phyloP scores from a whole-genome alignment of 495 filamentous ascomycete species.

The Oidiodendron maius region DNA sequence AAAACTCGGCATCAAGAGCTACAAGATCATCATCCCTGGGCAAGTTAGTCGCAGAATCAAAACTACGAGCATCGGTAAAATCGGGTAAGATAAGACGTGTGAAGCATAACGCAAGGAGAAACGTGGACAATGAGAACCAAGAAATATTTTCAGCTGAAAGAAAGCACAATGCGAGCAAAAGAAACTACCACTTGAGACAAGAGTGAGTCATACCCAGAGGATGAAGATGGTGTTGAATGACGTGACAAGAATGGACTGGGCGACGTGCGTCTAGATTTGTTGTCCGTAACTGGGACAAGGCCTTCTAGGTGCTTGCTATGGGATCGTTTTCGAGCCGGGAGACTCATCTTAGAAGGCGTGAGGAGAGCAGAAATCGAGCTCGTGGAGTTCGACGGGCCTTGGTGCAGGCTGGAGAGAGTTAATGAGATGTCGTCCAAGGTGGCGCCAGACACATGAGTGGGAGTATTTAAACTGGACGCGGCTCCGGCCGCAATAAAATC shows the following conservation, averaged over 20 bases:
- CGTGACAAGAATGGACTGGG: slow-evolving; percentile 28
- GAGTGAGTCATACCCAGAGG: slow-evolving; percentile 17
- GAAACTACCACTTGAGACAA: slow-evolving; percentile 10
- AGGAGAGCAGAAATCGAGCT: slow-evolving; percentile 2
- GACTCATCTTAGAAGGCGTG: slow-evolving; percentile 12
- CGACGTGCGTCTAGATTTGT: slow-evolving; percentile 29
- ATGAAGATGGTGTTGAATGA: slow-evolving; percentile 24
- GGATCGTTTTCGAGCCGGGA: slow-evolving; percentile 29
- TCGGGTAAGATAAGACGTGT: neutral
- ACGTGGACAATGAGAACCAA: too few relatives aligned
- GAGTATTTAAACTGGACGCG: too few relatives aligned
- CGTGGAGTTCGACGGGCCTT: slow-evolving; percentile 8
- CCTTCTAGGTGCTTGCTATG: slow-evolving; percentile 24
- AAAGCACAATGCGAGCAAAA: slow-evolving; percentile 12
- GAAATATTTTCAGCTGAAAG: too few relatives aligned
- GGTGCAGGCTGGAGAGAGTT: neutral
- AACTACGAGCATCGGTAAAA: slow-evolving; percentile 1
- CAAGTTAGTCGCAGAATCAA: neutral
- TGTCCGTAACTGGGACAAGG: slow-evolving; percentile 6
- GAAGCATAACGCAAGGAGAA: slow-evolving; percentile 6
- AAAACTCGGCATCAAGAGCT: slow-evolving; percentile 11
- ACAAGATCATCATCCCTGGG: slow-evolving; percentile 19
- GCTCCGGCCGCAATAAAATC: too few relatives aligned
- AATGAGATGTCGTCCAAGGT: neutral
- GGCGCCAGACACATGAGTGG: neutral